Base-by-base conservation (phyloP, 192 early-diverging fungal species). In the Coemansia sp. region DNA sequence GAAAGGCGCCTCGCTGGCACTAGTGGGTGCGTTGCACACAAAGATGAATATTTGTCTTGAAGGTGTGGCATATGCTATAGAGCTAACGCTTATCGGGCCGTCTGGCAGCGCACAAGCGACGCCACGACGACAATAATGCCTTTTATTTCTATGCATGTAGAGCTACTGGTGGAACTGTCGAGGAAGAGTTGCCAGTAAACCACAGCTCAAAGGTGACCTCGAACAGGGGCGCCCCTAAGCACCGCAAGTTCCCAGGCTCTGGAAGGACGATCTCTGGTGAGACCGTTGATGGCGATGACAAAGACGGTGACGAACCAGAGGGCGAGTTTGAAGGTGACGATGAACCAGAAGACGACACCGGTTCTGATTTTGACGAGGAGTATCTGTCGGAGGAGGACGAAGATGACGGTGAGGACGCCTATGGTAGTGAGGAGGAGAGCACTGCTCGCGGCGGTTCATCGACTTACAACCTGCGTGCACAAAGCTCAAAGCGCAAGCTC, bases 381-480 rank as follows among this genome's bases (percentile, higher is more conserved):
- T 65, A 66, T 7, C 34, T 39, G 16, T 67, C 34, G 13, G 67
- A 68, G 2, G 67, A 76, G 48, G 73, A 69, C 3, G 70, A 70
- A 24, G 74, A 67, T 3, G 64, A 70, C 0, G 64, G 63, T 20
- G 55, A 77, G 1, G 65, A 55, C n/a, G 63, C 53, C 48, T 58
- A 57, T 9, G 71, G 51, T 40, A 67, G 59, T n/a, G 66, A 67
- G 2, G 73, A 75, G 18, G 62, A 66, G 31, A 33, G 34, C 24
- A 39, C 51, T 18, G 21, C 60, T 21, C 72, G 78, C 7, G 70
- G 78, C 61, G 78, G 78, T 45, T 74, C 62, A 26, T 57, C 66
- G 18, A 65, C 51, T 1, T 81, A 81, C 62, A 81, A 81, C 36
- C 60, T 81, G 46, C 78, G 78, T 43, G 34, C 71, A 3, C 55